These are phyloP conservation scores for Hypericum perforatum DNA, from an alignment of 345 rosid genomes.

Conservation along the genomic window DNA sequence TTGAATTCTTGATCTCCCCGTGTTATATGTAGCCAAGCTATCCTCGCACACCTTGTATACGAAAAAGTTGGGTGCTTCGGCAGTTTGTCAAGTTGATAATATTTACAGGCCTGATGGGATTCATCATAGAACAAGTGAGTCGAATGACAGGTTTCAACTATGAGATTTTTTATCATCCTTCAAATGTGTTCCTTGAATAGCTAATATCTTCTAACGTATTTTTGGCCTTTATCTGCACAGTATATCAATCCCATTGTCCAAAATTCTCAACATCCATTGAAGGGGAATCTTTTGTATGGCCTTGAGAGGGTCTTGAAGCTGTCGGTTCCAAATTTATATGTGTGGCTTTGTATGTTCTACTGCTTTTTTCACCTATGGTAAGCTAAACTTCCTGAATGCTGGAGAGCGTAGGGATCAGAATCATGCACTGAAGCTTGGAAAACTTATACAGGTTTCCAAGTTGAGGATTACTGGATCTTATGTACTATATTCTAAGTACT, in stretches of 20 bases:
- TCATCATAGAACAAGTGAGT: constrained; percentile 82
- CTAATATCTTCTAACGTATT: constrained; percentile 11
- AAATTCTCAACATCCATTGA: constrained; percentile 92
- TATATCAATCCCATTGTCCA: constrained; percentile 92
- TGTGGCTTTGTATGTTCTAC: constrained; percentile 99
- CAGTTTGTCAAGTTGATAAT: constrained; percentile 71
- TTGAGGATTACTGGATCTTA: no score
- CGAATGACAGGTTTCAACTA: constrained; percentile 6
- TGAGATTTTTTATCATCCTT: constrained; percentile 8
- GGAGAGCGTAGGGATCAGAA: not conserved
- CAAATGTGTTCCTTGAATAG: not conserved
- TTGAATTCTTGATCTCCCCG: constrained; percentile 5
- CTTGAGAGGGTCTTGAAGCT: constrained; percentile 95
- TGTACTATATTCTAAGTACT: no score
- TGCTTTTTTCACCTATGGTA: constrained; percentile 97
- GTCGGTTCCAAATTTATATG: constrained; percentile 85
- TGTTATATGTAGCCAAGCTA: constrained; percentile 53
- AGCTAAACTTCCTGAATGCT: constrained; percentile 1
- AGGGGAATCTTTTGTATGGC: constrained; percentile 74
- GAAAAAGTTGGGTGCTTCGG: constrained; percentile 88
- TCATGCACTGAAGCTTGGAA: not conserved
- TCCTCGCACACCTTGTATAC: constrained; percentile 68
- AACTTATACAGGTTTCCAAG: not conserved
- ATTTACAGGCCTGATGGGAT: constrained; percentile 94
- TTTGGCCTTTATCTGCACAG: constrained; percentile 42